Percentiles rank a stretch among this genome's conserved stretches.
phyloP scores from a whole-genome alignment of 116 monocot species.

The Trichopus zeylanicus region DNA sequence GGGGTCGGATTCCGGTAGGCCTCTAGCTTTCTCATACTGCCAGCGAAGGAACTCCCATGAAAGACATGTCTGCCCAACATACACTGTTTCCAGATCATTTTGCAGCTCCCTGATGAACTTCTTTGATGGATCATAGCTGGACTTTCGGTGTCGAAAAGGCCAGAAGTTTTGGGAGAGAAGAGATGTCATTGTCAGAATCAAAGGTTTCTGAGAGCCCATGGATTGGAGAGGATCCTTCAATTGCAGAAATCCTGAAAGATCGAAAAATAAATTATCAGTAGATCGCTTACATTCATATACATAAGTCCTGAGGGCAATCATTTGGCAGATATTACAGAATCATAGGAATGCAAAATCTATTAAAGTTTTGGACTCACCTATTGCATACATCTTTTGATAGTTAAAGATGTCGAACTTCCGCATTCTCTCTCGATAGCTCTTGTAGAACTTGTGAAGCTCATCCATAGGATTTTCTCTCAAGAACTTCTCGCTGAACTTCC shows the following conservation, averaged over 20 bases:
- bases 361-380: slow-evolving; percentile 45
- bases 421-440: slow-evolving; percentile 81
- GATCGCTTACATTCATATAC: too few relatives aligned
- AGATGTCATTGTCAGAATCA: slow-evolving; percentile 32
- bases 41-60: slow-evolving; percentile 92
- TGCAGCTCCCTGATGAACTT: slow-evolving; percentile 69
- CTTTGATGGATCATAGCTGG: slow-evolving; percentile 32
- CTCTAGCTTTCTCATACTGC: slow-evolving; percentile 58
- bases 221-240: slow-evolving; percentile 54
- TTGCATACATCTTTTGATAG: slow-evolving; percentile 93
- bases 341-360: background rate
- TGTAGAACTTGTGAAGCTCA: slow-evolving; percentile 69
- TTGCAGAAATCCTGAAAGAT: slow-evolving; percentile 59
- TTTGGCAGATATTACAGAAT: background rate
- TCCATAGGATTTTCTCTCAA: slow-evolving; percentile 52
- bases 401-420: slow-evolving; percentile 84
- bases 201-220: slow-evolving; percentile 23
- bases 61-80: slow-evolving; percentile 82
- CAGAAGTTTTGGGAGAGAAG: slow-evolving; percentile 47
- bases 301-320: too few relatives aligned
- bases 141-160: slow-evolving; percentile 24
- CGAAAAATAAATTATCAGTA: too few relatives aligned
- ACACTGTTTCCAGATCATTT: slow-evolving; percentile 57
- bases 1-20: slow-evolving; percentile 35
- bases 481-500: slow-evolving; percentile 53